Base-by-base conservation (phyloP, 2,329 filamentous ascomycete genomes). In the Microdochium nivale region DNA sequence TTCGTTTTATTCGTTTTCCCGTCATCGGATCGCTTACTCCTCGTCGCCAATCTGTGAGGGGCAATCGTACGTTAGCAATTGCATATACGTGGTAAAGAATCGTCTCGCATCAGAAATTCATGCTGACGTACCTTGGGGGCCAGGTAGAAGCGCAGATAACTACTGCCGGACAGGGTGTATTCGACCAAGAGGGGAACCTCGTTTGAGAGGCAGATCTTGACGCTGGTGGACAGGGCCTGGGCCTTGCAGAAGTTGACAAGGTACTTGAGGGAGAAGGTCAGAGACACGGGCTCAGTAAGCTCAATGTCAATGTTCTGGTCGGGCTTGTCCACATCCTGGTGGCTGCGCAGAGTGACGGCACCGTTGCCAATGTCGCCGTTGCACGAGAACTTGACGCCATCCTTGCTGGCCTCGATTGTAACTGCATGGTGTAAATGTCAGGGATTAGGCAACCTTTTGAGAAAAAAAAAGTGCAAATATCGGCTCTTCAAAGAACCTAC, bases 181-280 rank as follows among this genome's bases (percentile, higher is more conserved):
- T 99, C 94, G 46, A 99, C 94, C 62, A 97, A 78, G 59, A 99
- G 83, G 25, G 94, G 94, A 49, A 99, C 92, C 73, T 99, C 94
- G 71, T 90, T 91, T 50, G 92, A 97, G 60, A 99, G 80, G 74
- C 88, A 95, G 62, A 99, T 85, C 75, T 88, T 94, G 71, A 99
- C 95, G 59, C 81, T 79, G 60, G 71, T 76, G 37, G 91, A 92
- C 55, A 99, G 78, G 50, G 83, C 85, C 57, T 90, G 87, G 32
- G 95, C 95, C 78, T 99, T 99, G 87, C 94, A 97, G 78, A 99
- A 99, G 81, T 97, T 97, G 79, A 95, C 89, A 2, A 99, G 86
- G 75, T 99, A 99, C 77, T 99, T 99, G 64, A 99, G 87, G 32
- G 94, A 97, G 77, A 99, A 99, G 49, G 92, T 97, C 57, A 99